phyloP scores from a whole-genome alignment of 2,329 filamentous ascomycete genomes.

The Madurella mycetomatis region DNA sequence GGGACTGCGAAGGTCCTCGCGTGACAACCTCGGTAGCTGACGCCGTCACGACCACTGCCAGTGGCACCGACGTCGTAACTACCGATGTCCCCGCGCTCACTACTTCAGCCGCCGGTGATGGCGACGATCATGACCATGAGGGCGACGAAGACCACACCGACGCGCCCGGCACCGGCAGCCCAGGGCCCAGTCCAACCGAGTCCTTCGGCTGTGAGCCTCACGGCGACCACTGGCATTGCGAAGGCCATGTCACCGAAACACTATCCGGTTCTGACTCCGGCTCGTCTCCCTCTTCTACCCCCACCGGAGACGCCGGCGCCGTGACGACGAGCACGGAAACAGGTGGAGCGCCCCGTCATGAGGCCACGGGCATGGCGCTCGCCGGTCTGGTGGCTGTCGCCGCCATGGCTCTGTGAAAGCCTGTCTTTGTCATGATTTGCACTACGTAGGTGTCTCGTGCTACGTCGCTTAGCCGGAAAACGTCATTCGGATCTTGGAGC shows the following conservation, averaged over 20 bases:
- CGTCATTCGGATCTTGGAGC: too few relatives aligned
- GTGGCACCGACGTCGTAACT: not conserved
- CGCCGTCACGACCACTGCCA: not conserved
- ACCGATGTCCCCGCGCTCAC: not conserved
- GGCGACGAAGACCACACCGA: conserved; percentile 8
- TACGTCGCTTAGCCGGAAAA: not conserved
- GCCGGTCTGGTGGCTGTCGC: conserved; percentile 12
- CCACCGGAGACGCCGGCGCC: not conserved
- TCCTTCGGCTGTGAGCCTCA: conserved; percentile 23
- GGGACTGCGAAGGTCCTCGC: conserved; percentile 22
- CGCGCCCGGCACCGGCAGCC: conserved; percentile 10
- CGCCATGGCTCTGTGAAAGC: conserved; percentile 14
- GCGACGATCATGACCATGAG: conserved; percentile 10
- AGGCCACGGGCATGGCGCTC: conserved; percentile 12
- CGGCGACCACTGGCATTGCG: conserved; percentile 26
- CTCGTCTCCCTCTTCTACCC: not conserved
- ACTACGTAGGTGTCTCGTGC: not conserved
- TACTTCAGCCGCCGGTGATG: not conserved
- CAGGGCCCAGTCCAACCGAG: conserved; percentile 23
- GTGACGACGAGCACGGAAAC: conserved; percentile 3
- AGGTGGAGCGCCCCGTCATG: conserved; percentile 6
- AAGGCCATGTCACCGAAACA: conserved; percentile 7
- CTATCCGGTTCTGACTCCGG: not conserved
- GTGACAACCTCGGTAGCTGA: conserved; percentile 3
- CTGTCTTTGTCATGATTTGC: not conserved